Evolutionary conservation across 2,329 filamentous ascomycete species (phyloP).

Genomic region (Pseudogymnoascus sp.): DNA sequence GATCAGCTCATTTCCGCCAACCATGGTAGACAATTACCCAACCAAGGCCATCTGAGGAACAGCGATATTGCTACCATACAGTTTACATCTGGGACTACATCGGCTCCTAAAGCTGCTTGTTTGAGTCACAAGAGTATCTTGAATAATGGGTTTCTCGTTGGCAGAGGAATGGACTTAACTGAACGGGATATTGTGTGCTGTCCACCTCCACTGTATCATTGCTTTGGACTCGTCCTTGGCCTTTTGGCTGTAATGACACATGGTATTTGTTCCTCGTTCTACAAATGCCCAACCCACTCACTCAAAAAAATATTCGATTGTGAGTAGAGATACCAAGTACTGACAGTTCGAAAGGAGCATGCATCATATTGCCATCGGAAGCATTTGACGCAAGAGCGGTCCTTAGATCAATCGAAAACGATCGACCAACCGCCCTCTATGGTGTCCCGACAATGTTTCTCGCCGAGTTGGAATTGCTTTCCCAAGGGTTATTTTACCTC

Average conservation of each 20-base stretch:
- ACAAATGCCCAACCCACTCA: no score
- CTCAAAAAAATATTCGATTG: slow-evolving; percentile 44
- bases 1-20: slow-evolving; percentile 15
- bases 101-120: slow-evolving; percentile 83
- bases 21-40: slow-evolving; percentile 32
- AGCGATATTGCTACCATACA: slow-evolving; percentile 86
- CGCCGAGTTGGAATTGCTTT: slow-evolving; percentile 72
- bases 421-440: slow-evolving; percentile 61
- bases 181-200: slow-evolving; percentile 71
- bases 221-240: slow-evolving; percentile 86
- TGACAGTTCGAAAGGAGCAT: no score
- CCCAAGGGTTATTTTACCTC: slow-evolving; percentile 33
- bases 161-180: slow-evolving; percentile 73
- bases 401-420: slow-evolving; percentile 42
- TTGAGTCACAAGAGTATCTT: slow-evolving; percentile 76
- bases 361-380: slow-evolving; percentile 60
- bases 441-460: slow-evolving; percentile 93
- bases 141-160: slow-evolving; percentile 86
- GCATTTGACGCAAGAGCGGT: slow-evolving; percentile 75
- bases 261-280: slow-evolving; percentile 42
- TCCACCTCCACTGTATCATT: slow-evolving; percentile 80
- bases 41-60: slow-evolving; percentile 41
- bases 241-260: slow-evolving; percentile 88
- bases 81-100: slow-evolving; percentile 91
- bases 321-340: slow-evolving; percentile 30